Percentiles rank a stretch among this genome's conserved stretches.
Evolutionary conservation across 768 basidiomycete species (phyloP).

Genomic region (Lactarius tabidus): DNA sequence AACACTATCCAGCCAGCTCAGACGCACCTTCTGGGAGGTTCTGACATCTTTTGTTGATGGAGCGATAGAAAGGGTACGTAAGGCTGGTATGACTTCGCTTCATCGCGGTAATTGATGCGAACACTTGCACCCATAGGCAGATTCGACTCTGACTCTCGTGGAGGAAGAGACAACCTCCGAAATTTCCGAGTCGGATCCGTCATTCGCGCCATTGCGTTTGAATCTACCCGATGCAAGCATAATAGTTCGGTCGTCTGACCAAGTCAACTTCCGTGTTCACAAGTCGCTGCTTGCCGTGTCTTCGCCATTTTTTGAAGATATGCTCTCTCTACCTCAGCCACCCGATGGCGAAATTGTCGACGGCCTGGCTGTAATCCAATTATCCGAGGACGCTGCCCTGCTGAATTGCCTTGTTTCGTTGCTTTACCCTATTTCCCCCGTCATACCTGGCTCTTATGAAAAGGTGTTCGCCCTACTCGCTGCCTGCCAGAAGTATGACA

Average conservation of each 20-base stretch:
- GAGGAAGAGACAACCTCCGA: background rate
- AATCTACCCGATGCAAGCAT: background rate
- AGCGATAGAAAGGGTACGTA: background rate
- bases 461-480: too few relatives aligned
- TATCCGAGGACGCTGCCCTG: too few relatives aligned
- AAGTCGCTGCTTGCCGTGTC: background rate
- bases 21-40: background rate
- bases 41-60: background rate
- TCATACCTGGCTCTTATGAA: background rate
- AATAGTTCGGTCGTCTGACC: background rate
- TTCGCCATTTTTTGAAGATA: background rate
- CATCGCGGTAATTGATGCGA: background rate
- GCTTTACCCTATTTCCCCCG: background rate
- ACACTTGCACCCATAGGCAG: background rate
- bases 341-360: background rate
- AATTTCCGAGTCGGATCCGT: background rate
- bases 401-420: conserved; percentile 3
- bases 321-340: background rate
- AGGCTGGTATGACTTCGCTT: background rate
- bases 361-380: too few relatives aligned
- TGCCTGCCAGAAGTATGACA: too few relatives aligned
- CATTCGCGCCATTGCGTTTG: background rate
- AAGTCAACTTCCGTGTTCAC: background rate
- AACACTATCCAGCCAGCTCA: background rate
- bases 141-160: background rate